Base-by-base conservation (phyloP, 139 green algal species). In the Microglena sp. region DNA sequence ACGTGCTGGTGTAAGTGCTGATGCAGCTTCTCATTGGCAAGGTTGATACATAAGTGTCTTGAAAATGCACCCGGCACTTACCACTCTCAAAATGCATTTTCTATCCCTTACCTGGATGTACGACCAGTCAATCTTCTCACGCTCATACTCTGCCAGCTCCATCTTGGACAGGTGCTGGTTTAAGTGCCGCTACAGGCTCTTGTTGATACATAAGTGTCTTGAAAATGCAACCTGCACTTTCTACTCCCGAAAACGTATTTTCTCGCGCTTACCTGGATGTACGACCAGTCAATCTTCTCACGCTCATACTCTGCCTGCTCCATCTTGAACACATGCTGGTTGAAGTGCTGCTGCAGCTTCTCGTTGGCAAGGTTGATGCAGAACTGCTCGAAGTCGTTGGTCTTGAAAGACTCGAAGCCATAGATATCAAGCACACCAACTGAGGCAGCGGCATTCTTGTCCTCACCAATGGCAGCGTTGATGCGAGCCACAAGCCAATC, bases 311-410 rank as follows among this genome's bases (percentile, higher is more conserved):
- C 94, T 21, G 92, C 88, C 82, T 99, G 94, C 87, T 99, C 94
- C 89, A 92, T 89, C 83, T 96, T 96, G 82, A 96, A 97, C n/a
- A 97, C 90, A 72, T 97, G 90, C 73, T 93, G 83, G 79, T 99
- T 99, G 88, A 99, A 99, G 76, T 99, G 94, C 82, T 99, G 94
- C 86, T 99, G 94, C 71, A 99, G 86, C 82, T 97, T 97, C 84
- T 98, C 92, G 67, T 98, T 98, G 5, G 92, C 92, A 44, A 97
- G 81, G 74, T 98, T 98, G 82, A 98, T 98, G 85, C 92, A 97
- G 61, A 99, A 95, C 85, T 67, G 74, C 80, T 95, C 90, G 71
- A 95, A 94, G 66, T 92, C 87, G 67, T 97, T 97, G 62, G 79
- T 77, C 60, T 84, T 82, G 77, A 97, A 97, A 27, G 71, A 78